Evolutionary conservation across 2,329 filamentous ascomycete genomes (phyloP).

Genomic region (Aspergillus flavus): DNA sequence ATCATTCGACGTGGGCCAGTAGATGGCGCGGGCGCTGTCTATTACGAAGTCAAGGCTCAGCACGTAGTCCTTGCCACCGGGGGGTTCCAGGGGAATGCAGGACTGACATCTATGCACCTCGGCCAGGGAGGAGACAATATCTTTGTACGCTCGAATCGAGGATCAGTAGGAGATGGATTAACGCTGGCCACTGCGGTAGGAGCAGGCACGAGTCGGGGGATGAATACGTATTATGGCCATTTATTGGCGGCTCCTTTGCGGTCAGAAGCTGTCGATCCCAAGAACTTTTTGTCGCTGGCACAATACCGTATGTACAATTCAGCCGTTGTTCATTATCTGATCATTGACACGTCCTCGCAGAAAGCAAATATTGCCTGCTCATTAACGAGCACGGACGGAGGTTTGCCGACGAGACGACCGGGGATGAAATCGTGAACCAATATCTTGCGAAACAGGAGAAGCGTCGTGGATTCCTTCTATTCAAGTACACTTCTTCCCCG

Average conservation of each 20-base stretch:
- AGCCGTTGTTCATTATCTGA: not conserved
- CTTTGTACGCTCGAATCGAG: slow-evolving; percentile 29
- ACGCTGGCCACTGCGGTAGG: slow-evolving; percentile 25
- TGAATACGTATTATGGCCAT: slow-evolving; percentile 33
- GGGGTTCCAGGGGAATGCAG: slow-evolving; percentile 28
- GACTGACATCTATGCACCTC: slow-evolving; percentile 24
- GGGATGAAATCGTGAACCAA: slow-evolving; percentile 33
- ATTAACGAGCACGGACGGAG: slow-evolving; percentile 26
- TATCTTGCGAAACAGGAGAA: slow-evolving; percentile 31
- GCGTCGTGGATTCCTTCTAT: slow-evolving; percentile 28
- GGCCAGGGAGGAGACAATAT: slow-evolving; percentile 28
- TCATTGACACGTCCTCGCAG: slow-evolving; percentile 7
- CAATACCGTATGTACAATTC: slow-evolving; percentile 26
- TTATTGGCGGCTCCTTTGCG: slow-evolving; percentile 28
- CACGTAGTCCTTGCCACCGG: slow-evolving; percentile 29
- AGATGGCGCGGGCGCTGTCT: not conserved
- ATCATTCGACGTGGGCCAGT: slow-evolving; percentile 18
- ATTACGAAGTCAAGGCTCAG: slow-evolving; percentile 23
- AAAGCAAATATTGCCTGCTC: slow-evolving; percentile 30
- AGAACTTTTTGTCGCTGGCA: slow-evolving; percentile 27
- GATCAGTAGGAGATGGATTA: slow-evolving; percentile 30
- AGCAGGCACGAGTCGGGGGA: slow-evolving; percentile 28
- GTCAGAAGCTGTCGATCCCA: slow-evolving; percentile 24
- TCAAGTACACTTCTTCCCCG: slow-evolving; percentile 19
- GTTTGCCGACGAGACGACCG: slow-evolving; percentile 29